phyloP scores from a whole-genome alignment of 2,329 filamentous ascomycete species.

The Colletotrichum sublineola region DNA sequence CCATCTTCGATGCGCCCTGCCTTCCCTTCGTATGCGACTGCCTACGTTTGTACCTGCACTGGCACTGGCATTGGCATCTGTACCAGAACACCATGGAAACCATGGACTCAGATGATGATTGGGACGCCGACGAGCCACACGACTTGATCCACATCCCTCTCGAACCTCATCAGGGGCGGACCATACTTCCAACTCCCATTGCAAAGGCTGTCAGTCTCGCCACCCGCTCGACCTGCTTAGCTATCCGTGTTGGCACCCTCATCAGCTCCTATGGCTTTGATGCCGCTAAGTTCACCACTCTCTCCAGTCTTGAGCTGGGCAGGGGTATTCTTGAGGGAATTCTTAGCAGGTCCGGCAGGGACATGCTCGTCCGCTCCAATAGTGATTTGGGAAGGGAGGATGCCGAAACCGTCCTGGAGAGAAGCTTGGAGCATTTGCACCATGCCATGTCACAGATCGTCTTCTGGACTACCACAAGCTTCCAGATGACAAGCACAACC shows the following conservation, averaged over 20 bases:
- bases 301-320: slow-evolving; percentile 70
- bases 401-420: slow-evolving; percentile 69
- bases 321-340: slow-evolving; percentile 68
- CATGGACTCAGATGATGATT: slow-evolving; percentile 40
- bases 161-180: slow-evolving; percentile 51
- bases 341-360: slow-evolving; percentile 65
- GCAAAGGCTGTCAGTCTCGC: slow-evolving; percentile 72
- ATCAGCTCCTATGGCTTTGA: slow-evolving; percentile 66
- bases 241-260: slow-evolving; percentile 66
- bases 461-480: slow-evolving; percentile 73
- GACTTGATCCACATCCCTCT: slow-evolving; percentile 37
- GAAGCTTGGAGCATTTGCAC: slow-evolving; percentile 69
- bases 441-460: slow-evolving; percentile 69
- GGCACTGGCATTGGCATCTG: slow-evolving; percentile 14
- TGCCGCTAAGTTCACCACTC: slow-evolving; percentile 67
- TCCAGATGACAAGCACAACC: slow-evolving; percentile 69
- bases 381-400: slow-evolving; percentile 64
- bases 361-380: slow-evolving; percentile 58
- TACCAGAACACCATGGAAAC: slow-evolving; percentile 19
- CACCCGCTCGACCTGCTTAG: slow-evolving; percentile 70
- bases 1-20: slow-evolving; percentile 29
- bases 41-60: slow-evolving; percentile 3
- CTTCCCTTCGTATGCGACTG: slow-evolving; percentile 30
- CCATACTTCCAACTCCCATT: slow-evolving; percentile 69
- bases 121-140: slow-evolving; percentile 30